These are phyloP conservation scores for Fusarium tanahbumbuense DNA, from an alignment of 2,329 filamentous ascomycete species.

Conservation along the genomic window DNA sequence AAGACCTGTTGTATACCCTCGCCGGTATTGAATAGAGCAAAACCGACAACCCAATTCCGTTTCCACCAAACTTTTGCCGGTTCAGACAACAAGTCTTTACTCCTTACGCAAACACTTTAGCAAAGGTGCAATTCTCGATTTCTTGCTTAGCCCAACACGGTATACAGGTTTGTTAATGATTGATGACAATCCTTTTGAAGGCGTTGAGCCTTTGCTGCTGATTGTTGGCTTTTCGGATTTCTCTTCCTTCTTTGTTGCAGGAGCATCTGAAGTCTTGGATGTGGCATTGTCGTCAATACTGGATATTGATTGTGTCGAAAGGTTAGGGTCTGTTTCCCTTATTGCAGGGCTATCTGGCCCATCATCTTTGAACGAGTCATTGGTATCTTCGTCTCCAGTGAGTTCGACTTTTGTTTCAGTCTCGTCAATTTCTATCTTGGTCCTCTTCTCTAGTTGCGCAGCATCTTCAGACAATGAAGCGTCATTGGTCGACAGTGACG, in stretches of 20 bases:
- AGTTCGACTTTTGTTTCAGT: constrained; percentile 7
- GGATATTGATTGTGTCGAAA: not conserved
- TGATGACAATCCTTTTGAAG: constrained; percentile 35
- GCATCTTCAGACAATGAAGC: constrained; percentile 12
- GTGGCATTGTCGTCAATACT: constrained; percentile 5
- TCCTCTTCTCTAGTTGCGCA: constrained; percentile 11
- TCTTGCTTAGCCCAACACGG: constrained; percentile 64
- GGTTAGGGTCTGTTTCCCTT: constrained; percentile 24
- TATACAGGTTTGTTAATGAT: constrained; percentile 56
- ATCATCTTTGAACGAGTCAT: not conserved
- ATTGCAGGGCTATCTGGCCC: constrained; percentile 11
- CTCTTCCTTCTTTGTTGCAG: constrained; percentile 9
- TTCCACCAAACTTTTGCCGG: not conserved
- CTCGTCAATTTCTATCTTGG: constrained; percentile 3
- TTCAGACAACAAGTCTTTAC: not conserved
- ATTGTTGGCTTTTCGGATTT: constrained; percentile 6
- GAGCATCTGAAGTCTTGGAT: constrained; percentile 1
- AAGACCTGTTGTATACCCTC: not conserved
- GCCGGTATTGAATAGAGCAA: not conserved
- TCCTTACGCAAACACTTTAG: constrained; percentile 68
- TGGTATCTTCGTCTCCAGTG: not conserved
- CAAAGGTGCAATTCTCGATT: constrained; percentile 62
- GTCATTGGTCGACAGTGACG: constrained; percentile 1
- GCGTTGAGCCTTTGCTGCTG: constrained; percentile 15
- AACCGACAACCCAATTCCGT: not conserved